Evolutionary conservation across 495 filamentous ascomycete genomes (phyloP).

Genomic region (Annulohypoxylon maeteangense): DNA sequence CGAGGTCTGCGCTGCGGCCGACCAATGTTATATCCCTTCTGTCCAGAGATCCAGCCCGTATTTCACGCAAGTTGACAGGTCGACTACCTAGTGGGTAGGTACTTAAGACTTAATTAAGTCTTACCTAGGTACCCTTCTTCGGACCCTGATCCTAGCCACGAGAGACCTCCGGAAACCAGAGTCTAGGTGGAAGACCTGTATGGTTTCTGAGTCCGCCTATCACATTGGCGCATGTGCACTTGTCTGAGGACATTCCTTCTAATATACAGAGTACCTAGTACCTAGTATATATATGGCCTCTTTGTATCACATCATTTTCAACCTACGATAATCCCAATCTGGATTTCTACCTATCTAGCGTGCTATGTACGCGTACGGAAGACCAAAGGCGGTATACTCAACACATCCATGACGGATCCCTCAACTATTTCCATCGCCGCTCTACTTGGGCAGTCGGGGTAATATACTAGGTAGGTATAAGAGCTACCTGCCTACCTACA

Average conservation of each 20-base stretch:
- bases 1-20: not conserved
- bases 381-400: not conserved
- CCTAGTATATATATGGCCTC: too few species aligned
- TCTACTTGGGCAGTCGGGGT: slow-evolving; percentile 12
- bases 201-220: not conserved
- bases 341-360: too few species aligned
- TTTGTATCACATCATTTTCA: not conserved
- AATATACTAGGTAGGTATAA: slow-evolving; percentile 31
- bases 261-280: too few species aligned
- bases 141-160: not conserved
- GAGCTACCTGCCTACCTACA: too few species aligned
- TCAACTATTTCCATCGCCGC: not conserved
- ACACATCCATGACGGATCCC: not conserved
- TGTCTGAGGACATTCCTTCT: not conserved
- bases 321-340: not conserved
- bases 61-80: not conserved
- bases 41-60: not conserved
- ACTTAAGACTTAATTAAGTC: too few species aligned
- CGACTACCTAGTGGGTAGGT: too few species aligned
- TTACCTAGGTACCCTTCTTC: not conserved
- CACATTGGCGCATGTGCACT: too few species aligned
- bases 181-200: too few species aligned
- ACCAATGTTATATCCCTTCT: not conserved
- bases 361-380: not conserved
- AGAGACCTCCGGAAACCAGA: not conserved